Evolutionary conservation across 345 rosid species (phyloP).

Genomic region (Gossypium sturtianum): DNA sequence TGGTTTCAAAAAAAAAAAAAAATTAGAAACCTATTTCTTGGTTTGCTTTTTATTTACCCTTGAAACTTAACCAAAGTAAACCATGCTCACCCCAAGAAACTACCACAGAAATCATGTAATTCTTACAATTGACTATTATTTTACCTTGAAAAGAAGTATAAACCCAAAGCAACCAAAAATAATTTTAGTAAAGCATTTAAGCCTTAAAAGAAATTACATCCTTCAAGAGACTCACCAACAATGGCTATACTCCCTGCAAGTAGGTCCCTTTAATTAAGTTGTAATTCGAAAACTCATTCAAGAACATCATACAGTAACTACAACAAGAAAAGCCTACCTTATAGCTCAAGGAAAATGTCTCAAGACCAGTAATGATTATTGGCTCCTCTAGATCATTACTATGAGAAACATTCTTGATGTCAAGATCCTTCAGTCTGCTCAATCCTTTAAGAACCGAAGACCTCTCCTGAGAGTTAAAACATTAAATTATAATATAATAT

Average conservation of each 20-base stretch:
- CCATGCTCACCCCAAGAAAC: not conserved
- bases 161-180: not conserved
- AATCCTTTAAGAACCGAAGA: constrained; percentile 74
- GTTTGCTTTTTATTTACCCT: not conserved
- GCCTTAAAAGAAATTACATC: not conserved
- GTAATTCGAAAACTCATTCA: not conserved
- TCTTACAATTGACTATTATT: not conserved
- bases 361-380: constrained; percentile 82
- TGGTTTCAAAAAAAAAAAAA: not conserved
- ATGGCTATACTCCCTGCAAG: not conserved
- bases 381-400: constrained; percentile 55
- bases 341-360: constrained; percentile 92
- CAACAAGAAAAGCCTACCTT: constrained; percentile 47
- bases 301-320: not conserved
- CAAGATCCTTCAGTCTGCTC: constrained; percentile 51
- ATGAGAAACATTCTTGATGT: constrained; percentile 34
- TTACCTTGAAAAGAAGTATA: not conserved
- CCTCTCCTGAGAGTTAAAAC: constrained; percentile 59
- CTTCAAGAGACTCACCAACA: not conserved
- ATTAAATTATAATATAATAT: constrained; percentile 10
- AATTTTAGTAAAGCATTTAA: not conserved
- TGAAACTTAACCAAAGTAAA: not conserved
- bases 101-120: not conserved
- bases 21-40: not conserved
- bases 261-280: not conserved